These are phyloP conservation scores for Fusarium lateritium DNA, from an alignment of 2,329 filamentous ascomycete species.

Conservation along the genomic window DNA sequence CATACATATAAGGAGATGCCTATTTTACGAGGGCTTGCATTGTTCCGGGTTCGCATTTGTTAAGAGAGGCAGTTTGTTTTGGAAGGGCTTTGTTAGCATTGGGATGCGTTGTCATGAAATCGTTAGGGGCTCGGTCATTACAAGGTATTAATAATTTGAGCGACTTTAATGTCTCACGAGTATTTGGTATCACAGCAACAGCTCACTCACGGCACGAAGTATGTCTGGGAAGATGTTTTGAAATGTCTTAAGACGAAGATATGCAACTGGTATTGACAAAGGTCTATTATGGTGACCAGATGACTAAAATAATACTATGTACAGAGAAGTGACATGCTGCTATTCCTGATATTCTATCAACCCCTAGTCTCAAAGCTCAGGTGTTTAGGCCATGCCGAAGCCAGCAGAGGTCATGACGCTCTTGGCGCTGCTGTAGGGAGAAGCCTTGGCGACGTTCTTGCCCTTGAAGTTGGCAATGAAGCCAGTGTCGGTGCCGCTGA, in stretches of 20 bases:
- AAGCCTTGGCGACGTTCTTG: conserved; percentile 66
- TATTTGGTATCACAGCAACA: not conserved
- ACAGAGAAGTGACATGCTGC: conserved; percentile 33
- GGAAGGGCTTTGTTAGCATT: conserved; percentile 14
- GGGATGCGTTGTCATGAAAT: conserved; percentile 5
- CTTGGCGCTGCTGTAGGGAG: conserved; percentile 53
- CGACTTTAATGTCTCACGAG: conserved; percentile 1
- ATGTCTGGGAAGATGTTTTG: not conserved
- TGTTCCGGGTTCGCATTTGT: conserved; percentile 23
- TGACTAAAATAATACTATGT: conserved; percentile 32
- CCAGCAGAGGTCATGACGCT: conserved; percentile 60
- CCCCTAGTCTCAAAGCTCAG: not conserved
- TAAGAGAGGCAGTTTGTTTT: conserved; percentile 20
- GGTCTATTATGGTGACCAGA: conserved; percentile 4
- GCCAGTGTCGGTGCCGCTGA: conserved; percentile 59
- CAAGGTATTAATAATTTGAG: conserved; percentile 23
- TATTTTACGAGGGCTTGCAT: conserved; percentile 17
- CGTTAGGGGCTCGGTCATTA: conserved; percentile 22
- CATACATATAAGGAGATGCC: conserved; percentile 23
- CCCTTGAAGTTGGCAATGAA: conserved; percentile 67
- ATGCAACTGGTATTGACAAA: conserved; percentile 33
- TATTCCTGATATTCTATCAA: conserved; percentile 7
- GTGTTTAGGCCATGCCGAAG: conserved; percentile 59
- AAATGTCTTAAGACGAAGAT: conserved; percentile 13
- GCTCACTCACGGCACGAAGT: not conserved